Evolutionary conservation across 768 basidiomycete genomes (phyloP).

Genomic region (Leccinum fibrillosum): DNA sequence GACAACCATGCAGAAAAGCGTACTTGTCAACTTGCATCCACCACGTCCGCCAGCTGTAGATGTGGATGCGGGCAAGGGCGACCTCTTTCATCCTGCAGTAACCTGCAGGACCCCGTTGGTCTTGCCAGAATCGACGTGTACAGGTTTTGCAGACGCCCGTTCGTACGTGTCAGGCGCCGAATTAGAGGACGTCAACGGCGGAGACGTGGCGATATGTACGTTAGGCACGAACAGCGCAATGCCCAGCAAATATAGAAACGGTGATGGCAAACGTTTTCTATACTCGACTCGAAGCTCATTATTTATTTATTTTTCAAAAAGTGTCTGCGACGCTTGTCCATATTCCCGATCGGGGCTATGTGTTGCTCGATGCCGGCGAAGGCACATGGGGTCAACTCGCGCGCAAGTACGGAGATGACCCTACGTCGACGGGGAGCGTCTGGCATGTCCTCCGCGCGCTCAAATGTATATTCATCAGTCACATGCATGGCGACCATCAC

Average conservation of each 20-base stretch:
- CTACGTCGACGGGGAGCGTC: slow-evolving; percentile 35
- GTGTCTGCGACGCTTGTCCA: slow-evolving; percentile 76
- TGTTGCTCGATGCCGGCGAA: slow-evolving; percentile 90
- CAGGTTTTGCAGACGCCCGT: slow-evolving; percentile 40
- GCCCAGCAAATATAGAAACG: slow-evolving; percentile 85
- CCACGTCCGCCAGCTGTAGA: slow-evolving; percentile 38
- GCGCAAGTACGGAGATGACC: slow-evolving; percentile 65
- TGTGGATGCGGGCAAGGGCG: slow-evolving; percentile 22
- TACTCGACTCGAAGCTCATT: background rate
- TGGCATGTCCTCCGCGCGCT: slow-evolving; percentile 65
- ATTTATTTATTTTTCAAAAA: slow-evolving; percentile 19
- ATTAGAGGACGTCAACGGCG: slow-evolving; percentile 38
- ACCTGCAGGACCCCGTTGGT: slow-evolving; percentile 10
- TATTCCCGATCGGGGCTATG: slow-evolving; percentile 66
- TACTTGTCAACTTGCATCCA: slow-evolving; percentile 47
- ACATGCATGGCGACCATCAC: slow-evolving; percentile 93
- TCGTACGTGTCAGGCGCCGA: background rate
- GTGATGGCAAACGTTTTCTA: slow-evolving; percentile 36
- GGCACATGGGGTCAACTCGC: slow-evolving; percentile 89
- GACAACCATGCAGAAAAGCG: slow-evolving; percentile 39
- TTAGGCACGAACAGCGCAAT: slow-evolving; percentile 88
- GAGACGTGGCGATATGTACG: slow-evolving; percentile 66
- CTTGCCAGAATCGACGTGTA: slow-evolving; percentile 30
- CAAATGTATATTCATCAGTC: slow-evolving; percentile 82
- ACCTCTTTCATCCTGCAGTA: slow-evolving; percentile 31